Conservation (phyloP, 108 stramenopile species). For the Nitzschia sp. region DNA sequence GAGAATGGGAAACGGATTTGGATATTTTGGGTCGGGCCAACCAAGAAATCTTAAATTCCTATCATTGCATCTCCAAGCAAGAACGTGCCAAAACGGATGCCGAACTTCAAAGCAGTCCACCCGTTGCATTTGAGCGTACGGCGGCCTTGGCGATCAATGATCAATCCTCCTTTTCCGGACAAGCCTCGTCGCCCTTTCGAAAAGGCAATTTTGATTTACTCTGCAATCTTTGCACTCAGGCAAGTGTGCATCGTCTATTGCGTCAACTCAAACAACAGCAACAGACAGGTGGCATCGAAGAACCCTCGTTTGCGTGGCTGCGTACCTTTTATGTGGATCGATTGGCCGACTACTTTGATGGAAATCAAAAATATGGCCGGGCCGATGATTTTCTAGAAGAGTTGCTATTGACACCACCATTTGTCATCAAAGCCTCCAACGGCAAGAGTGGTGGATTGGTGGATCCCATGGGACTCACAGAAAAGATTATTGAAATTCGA, state of each 20-base stretch:
- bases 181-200: conserved; percentile 54
- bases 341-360: conserved; percentile 65
- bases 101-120: background rate
- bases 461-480: conserved; percentile 60
- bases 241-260: conserved; percentile 56
- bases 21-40: conserved; percentile 52
- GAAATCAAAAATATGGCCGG: conserved; percentile 58
- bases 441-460: conserved; percentile 28
- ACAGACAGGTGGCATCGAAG: conserved; percentile 24
- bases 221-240: conserved; percentile 70
- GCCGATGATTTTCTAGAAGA: conserved; percentile 86
- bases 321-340: conserved; percentile 55
- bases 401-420: conserved; percentile 64
- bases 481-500: conserved; percentile 54
- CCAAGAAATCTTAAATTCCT: conserved; percentile 61
- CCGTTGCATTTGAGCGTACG: conserved; percentile 56
- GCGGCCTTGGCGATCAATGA: conserved; percentile 48
- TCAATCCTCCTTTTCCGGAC: conserved; percentile 37
- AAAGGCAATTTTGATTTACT: conserved; percentile 72
- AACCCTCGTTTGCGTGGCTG: conserved; percentile 46
- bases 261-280: conserved; percentile 28
- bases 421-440: conserved; percentile 36
- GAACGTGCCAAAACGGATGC: conserved; percentile 18
- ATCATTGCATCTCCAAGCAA: conserved; percentile 41
- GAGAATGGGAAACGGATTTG: conserved; percentile 61